Conservation (phyloP, 2,329 filamentous ascomycete species). For the Coniella vitis region DNA sequence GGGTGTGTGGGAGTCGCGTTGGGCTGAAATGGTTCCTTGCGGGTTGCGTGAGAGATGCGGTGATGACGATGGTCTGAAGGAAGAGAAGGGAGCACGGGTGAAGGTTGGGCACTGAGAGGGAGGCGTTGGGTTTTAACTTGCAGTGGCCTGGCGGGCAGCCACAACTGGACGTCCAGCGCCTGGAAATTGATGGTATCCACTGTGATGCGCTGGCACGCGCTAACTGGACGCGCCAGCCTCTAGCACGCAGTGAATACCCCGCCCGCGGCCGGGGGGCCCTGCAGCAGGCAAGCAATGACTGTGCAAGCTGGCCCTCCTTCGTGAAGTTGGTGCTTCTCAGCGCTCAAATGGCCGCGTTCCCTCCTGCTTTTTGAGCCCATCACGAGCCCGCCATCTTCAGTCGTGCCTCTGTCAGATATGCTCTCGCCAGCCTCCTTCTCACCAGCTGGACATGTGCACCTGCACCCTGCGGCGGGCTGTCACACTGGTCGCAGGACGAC, state of each 20-base stretch:
- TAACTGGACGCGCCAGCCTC: slow-evolving; percentile 8
- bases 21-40: slow-evolving; percentile 14
- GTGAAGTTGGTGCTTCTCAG: neutral
- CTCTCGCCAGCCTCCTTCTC: slow-evolving; percentile 12
- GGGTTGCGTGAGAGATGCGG: slow-evolving; percentile 1
- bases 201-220: slow-evolving; percentile 8
- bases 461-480: slow-evolving; percentile 27
- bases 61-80: slow-evolving; percentile 2
- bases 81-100: slow-evolving; percentile 4
- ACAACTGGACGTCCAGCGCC: slow-evolving; percentile 1
- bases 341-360: neutral
- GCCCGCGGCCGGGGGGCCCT: slow-evolving; percentile 1
- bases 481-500: slow-evolving; percentile 34
- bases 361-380: slow-evolving; percentile 1
- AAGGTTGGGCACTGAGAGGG: slow-evolving; percentile 16
- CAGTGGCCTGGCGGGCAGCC: slow-evolving; percentile 10
- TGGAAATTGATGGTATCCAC: slow-evolving; percentile 6
- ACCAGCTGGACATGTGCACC: neutral
- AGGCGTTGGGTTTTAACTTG: slow-evolving; percentile 17
- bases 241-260: slow-evolving; percentile 4
- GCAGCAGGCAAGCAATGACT: slow-evolving; percentile 2
- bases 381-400: neutral
- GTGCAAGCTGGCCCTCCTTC: neutral
- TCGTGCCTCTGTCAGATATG: neutral
- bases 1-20: slow-evolving; percentile 6